Percentiles rank a stretch among this genome's conserved stretches.
Evolutionary conservation across 2,329 filamentous ascomycete genomes (phyloP).

Genomic region (Verticillium nubilum): DNA sequence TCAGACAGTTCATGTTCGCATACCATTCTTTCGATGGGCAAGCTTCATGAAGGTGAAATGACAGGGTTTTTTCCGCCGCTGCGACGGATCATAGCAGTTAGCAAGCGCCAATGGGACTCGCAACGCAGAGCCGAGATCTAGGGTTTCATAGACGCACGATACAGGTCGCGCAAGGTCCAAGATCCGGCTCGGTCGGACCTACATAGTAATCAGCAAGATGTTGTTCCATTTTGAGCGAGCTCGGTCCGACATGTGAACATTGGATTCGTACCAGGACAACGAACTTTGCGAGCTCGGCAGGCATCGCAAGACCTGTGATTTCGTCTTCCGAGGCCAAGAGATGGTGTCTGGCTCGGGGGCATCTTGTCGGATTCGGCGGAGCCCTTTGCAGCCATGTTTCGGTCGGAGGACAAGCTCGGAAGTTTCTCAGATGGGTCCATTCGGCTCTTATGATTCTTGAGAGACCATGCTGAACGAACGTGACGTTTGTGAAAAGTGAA

Average conservation of each 20-base stretch:
- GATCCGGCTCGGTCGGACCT: conserved; percentile 13
- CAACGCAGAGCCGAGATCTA: background rate
- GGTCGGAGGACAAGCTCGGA: background rate
- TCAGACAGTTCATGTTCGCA: background rate
- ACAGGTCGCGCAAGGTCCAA: conserved; percentile 20
- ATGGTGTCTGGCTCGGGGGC: background rate
- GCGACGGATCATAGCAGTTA: conserved; percentile 2
- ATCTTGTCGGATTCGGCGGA: background rate
- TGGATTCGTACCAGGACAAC: conserved; percentile 17
- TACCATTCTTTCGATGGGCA: conserved; percentile 17
- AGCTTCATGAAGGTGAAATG: conserved; percentile 18
- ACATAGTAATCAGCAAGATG: background rate
- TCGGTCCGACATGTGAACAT: background rate
- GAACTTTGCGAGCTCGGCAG: conserved; percentile 34
- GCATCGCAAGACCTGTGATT: conserved; percentile 27
- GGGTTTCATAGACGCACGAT: conserved; percentile 10
- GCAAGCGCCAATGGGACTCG: background rate
- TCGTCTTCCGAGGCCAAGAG: background rate
- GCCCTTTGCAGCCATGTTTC: background rate
- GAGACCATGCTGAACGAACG: too few relatives aligned
- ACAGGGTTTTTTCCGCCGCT: conserved; percentile 9
- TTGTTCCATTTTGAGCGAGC: background rate
- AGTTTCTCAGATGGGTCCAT: background rate
- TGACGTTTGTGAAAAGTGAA: background rate
- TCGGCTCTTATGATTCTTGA: background rate